These are phyloP conservation scores for Musa acuminata DNA, from an alignment of 176 grass and related monocot species.

Conservation along the genomic window DNA sequence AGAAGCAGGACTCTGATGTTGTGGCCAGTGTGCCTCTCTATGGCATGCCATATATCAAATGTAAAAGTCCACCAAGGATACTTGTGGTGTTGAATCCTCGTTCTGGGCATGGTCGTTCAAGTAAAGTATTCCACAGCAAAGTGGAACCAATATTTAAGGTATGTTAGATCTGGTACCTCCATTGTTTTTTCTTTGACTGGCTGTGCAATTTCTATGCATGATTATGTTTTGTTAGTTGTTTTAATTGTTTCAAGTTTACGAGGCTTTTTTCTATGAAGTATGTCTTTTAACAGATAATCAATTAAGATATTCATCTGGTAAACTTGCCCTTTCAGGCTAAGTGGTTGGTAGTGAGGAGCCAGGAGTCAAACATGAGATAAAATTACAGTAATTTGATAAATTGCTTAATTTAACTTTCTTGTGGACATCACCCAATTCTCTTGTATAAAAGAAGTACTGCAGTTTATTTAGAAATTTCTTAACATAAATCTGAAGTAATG, in stretches of 20 bases:
- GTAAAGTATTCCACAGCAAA: conserved; percentile 67
- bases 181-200: not conserved
- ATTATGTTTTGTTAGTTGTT: no score
- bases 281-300: not conserved
- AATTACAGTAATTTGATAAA: not conserved
- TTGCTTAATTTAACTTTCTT: not conserved
- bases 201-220: not conserved
- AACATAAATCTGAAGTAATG: no score
- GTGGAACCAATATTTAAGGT: conserved; percentile 69
- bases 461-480: not conserved
- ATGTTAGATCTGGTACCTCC: conserved; percentile 12
- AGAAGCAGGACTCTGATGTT: conserved; percentile 37
- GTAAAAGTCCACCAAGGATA: conserved; percentile 40
- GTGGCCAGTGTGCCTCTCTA: conserved; percentile 36
- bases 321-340: not conserved
- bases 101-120: conserved; percentile 79
- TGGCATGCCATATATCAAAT: conserved; percentile 39
- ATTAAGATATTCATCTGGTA: not conserved
- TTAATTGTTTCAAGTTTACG: not conserved
- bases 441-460: not conserved
- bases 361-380: no score
- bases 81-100: conserved; percentile 87
- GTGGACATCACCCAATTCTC: not conserved
- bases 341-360: not conserved
- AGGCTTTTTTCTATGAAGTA: not conserved